A percentile compares a stretch with the other conserved stretches of the same genome.
Evolutionary conservation across 345 rosid genomes (phyloP).

Genomic region (sweet orange (Citrus sinensis)): DNA sequence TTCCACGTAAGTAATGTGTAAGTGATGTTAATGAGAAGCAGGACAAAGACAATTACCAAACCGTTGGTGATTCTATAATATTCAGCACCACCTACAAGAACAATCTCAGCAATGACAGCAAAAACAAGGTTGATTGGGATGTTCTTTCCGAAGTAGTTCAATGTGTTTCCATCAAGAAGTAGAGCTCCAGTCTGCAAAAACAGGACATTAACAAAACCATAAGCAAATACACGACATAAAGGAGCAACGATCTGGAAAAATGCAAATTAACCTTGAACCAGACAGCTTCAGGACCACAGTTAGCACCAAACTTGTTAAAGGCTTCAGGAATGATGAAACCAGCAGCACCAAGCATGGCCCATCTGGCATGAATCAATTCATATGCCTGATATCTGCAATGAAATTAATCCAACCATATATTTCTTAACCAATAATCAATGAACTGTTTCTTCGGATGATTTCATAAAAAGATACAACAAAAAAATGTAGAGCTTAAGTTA

Average conservation of each 20-base stretch:
- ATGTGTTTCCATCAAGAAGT: slow-evolving; percentile 92
- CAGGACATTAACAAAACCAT: neutral
- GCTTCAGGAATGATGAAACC: slow-evolving; percentile 95
- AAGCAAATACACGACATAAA: neutral
- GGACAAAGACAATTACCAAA: slow-evolving; percentile 44
- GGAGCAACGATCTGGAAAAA: neutral
- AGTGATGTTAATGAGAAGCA: too few relatives aligned
- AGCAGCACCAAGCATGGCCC: slow-evolving; percentile 99
- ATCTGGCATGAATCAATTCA: slow-evolving; percentile 88
- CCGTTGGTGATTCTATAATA: slow-evolving; percentile 92
- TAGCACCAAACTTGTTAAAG: slow-evolving; percentile 92
- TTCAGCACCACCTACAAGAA: slow-evolving; percentile 95
- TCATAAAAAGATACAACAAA: neutral
- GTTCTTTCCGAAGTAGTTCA: slow-evolving; percentile 89
- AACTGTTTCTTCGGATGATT: neutral
- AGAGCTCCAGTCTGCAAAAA: slow-evolving; percentile 86
- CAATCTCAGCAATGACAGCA: slow-evolving; percentile 79
- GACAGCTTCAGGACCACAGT: slow-evolving; percentile 98
- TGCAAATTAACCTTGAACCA: slow-evolving; percentile 72
- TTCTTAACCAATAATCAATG: neutral
- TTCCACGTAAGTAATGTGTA: too few relatives aligned
- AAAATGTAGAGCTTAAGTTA: neutral
- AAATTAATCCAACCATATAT: neutral
- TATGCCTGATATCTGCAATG: slow-evolving; percentile 74
- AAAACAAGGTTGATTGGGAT: slow-evolving; percentile 82